These are phyloP conservation scores for Tylopilus sp. DNA, from an alignment of 768 basidiomycete genomes.

Conservation along the genomic window DNA sequence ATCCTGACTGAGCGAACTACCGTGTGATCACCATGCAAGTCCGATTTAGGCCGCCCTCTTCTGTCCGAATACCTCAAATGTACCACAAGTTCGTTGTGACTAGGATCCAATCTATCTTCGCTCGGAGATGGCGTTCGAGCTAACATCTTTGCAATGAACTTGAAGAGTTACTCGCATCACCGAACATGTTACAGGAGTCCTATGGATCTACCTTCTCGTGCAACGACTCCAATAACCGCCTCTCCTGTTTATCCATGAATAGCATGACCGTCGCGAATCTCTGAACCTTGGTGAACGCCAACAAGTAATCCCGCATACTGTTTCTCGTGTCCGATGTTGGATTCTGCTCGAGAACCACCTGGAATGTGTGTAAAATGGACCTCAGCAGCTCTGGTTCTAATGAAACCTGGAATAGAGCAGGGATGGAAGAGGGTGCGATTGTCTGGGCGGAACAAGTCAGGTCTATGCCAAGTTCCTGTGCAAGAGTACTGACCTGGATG, in stretches of 20 bases:
- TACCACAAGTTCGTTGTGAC: too few species aligned
- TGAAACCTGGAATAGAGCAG: conserved; percentile 63
- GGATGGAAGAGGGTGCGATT: conserved; percentile 52
- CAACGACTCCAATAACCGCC: conserved; percentile 42
- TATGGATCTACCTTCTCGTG: conserved; percentile 33
- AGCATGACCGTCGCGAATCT: conserved; percentile 62
- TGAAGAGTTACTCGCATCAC: neutral
- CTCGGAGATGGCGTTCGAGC: neutral
- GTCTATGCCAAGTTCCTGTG: neutral
- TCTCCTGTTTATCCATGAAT: conserved; percentile 60
- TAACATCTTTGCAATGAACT: neutral
- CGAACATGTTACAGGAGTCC: too few species aligned
- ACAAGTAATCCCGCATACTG: conserved; percentile 46
- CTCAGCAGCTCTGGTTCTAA: conserved; percentile 63
- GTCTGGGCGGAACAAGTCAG: conserved; percentile 34
- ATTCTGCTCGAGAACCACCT: conserved; percentile 25
- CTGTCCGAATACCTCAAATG: too few species aligned
- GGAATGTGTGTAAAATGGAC: conserved; percentile 54
- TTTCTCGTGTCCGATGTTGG: conserved; percentile 9
- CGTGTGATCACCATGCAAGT: too few species aligned
- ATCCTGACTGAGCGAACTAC: too few species aligned
- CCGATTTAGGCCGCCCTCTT: too few species aligned
- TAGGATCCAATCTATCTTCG: neutral
- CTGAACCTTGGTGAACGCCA: conserved; percentile 48
- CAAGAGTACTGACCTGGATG: conserved; percentile 47